A percentile compares a stretch with the other conserved stretches of the same genome.
Conservation (phyloP, 208 protist genomes). For the Trypanosoma melophagium region DNA sequence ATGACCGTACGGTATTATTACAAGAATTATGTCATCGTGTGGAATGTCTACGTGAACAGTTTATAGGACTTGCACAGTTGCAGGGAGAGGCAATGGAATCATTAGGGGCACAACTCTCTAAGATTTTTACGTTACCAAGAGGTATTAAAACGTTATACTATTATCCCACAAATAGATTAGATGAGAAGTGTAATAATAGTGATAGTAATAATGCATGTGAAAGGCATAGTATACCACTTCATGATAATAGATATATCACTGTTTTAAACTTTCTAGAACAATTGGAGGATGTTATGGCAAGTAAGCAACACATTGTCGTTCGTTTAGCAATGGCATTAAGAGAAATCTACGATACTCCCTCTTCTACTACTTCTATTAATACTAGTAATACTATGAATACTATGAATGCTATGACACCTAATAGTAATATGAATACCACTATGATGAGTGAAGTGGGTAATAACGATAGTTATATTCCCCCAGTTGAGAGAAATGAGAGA, state of each 20-base stretch:
- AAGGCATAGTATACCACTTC: neutral
- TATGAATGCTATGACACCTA: neutral
- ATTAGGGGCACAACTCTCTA: slow-evolving; percentile 17
- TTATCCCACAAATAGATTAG: neutral
- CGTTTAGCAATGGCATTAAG: slow-evolving; percentile 18
- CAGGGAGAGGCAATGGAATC: slow-evolving; percentile 23
- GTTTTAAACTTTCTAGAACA: slow-evolving; percentile 20
- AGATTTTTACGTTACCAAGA: neutral
- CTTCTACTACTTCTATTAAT: neutral
- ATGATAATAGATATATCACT: neutral
- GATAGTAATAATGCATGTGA: neutral
- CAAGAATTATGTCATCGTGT: slow-evolving; percentile 15
- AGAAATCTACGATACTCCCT: slow-evolving; percentile 13
- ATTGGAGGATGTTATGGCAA: slow-evolving; percentile 26
- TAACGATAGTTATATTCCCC: neutral
- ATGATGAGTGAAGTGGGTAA: neutral
- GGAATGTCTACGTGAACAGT: slow-evolving; percentile 15
- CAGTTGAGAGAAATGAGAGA: neutral
- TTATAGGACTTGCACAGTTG: slow-evolving; percentile 24
- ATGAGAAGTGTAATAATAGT: neutral
- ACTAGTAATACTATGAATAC: neutral
- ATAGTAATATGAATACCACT: neutral
- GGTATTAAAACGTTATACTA: neutral
- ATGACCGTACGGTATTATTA: neutral
- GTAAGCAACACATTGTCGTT: slow-evolving; percentile 26